Percentiles rank a stretch among this genome's conserved stretches.
Conservation (phyloP, 345 rosid genomes). For the Aquilaria malaccensis region DNA sequence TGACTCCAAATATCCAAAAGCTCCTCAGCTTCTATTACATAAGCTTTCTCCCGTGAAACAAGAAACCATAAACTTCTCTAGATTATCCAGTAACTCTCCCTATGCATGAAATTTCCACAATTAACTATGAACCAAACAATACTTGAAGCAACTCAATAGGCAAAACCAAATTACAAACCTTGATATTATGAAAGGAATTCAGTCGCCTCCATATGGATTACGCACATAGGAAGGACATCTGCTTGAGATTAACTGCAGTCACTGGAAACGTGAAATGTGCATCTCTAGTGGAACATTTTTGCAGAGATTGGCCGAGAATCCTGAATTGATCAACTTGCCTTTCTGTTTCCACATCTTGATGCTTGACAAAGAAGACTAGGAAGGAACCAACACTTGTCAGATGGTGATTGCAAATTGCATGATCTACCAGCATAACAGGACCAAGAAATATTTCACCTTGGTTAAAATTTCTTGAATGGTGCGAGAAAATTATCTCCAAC, state of each 20-base stretch:
- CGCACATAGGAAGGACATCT: constrained; percentile 3
- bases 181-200: constrained; percentile 24
- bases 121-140: constrained; percentile 27
- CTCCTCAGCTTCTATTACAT: background rate
- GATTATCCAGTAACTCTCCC: constrained; percentile 23
- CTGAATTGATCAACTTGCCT: constrained; percentile 7
- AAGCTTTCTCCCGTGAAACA: background rate
- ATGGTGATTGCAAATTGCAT: constrained; percentile 16
- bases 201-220: constrained; percentile 28
- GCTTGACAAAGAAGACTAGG: constrained; percentile 13
- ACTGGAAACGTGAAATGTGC: background rate
- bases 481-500: constrained; percentile 12
- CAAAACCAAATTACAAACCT: constrained; percentile 19
- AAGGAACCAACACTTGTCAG: background rate
- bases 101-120: constrained; percentile 19
- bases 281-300: constrained; percentile 8
- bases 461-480: constrained; percentile 15
- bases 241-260: constrained; percentile 12
- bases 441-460: constrained; percentile 9
- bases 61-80: constrained; percentile 13
- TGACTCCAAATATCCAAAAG: constrained; percentile 10
- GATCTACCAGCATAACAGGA: constrained; percentile 19
- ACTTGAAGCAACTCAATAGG: constrained; percentile 17
- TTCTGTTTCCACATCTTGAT: constrained; percentile 15
- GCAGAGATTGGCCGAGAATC: constrained; percentile 19